phyloP scores from a whole-genome alignment of 2,329 filamentous ascomycete genomes.

The Ophiostoma fasciatum region DNA sequence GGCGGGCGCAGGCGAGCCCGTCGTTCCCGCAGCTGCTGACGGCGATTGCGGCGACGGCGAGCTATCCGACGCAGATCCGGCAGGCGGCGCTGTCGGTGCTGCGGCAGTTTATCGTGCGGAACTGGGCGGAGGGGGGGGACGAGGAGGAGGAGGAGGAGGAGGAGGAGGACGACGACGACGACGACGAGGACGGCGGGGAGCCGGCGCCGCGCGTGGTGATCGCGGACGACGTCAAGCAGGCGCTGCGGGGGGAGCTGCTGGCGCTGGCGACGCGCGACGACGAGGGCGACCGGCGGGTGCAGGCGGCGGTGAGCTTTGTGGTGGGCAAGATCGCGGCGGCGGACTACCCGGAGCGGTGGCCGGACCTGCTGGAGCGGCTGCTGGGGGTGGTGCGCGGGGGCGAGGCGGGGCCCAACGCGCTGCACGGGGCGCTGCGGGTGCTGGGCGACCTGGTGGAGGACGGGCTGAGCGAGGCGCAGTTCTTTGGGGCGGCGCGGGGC shows the following conservation, averaged over 20 bases:
- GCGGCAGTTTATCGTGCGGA: conserved; percentile 67
- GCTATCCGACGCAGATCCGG: conserved; percentile 58
- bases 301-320: conserved; percentile 62
- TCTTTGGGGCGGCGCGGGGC: conserved; percentile 77
- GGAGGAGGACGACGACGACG: conserved; percentile 47
- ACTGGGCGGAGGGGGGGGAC: conserved; percentile 72
- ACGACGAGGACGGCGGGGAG: conserved; percentile 3
- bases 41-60: conserved; percentile 63
- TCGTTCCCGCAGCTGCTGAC: conserved; percentile 68
- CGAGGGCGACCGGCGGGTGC: conserved; percentile 73
- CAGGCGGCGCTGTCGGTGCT: conserved; percentile 71
- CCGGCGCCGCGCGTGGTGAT: conserved; percentile 44
- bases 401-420: conserved; percentile 59
- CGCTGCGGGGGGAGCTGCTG: conserved; percentile 60
- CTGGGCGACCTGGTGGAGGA: conserved; percentile 85
- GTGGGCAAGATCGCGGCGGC: conserved; percentile 88
- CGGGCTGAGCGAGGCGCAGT: conserved; percentile 84
- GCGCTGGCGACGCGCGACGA: conserved; percentile 60
- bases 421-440: conserved; percentile 82
- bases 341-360: conserved; percentile 93
- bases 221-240: conserved; percentile 55
- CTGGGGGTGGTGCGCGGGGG: conserved; percentile 64
- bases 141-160: conserved; percentile 37
- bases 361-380: conserved; percentile 68
- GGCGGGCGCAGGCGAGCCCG: conserved; percentile 50